Evolutionary conservation across 2,329 filamentous ascomycete genomes (phyloP), one percentile per base, ranked within the genome.

Genomic region (Epichloe bromicola): DNA sequence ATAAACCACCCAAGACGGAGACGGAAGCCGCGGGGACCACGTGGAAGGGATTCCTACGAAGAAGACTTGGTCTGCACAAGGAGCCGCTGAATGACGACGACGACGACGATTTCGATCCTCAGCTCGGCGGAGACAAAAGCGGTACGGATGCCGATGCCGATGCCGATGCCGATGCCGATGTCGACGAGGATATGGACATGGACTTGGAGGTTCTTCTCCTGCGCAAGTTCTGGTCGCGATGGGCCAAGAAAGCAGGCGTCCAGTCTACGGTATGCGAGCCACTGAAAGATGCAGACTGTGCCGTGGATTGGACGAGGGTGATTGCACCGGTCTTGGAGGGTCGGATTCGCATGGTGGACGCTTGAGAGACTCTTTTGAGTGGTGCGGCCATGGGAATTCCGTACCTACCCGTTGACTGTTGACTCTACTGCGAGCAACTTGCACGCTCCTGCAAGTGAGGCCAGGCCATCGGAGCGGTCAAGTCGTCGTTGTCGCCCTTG

Each of bases 271-370:
- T 71, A 11, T 75, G 70, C 40, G 76, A 78, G 53, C 74, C 76
- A 15, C 74, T 86, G 53, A 73, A 75, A 52, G 72, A 80, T 48
- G 75, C 70, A 1, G 80, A 82, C 54, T 72, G 72, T 43, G 76
- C 81, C 48, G 80, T 85, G 34, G 76, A 83, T 56, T 95, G 88
- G 88, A 91, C 87, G 8, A 80, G 78, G 54, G 84, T 86, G 2
- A 90, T 95, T 64, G 80, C 83, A 51, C 89, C 89, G 1, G 76
- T 77, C 51, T 54, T 91, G 8, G 88, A 95, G 63, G 88, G 87
- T 1, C 77, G 88, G 46, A 94, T 95, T 41, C 65, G 63, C 34
- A 75, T 74, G 63, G 61, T 75, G 3, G 60, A 54, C 30, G 10
- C 30, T 11, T 30, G 30, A 30, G 30, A 30, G 20, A 23, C 20